Percentiles rank a stretch among this genome's conserved stretches.
These are phyloP conservation scores for Carex pumila DNA, from an alignment of 176 grass and related monocot genomes.

Conservation along the genomic window DNA sequence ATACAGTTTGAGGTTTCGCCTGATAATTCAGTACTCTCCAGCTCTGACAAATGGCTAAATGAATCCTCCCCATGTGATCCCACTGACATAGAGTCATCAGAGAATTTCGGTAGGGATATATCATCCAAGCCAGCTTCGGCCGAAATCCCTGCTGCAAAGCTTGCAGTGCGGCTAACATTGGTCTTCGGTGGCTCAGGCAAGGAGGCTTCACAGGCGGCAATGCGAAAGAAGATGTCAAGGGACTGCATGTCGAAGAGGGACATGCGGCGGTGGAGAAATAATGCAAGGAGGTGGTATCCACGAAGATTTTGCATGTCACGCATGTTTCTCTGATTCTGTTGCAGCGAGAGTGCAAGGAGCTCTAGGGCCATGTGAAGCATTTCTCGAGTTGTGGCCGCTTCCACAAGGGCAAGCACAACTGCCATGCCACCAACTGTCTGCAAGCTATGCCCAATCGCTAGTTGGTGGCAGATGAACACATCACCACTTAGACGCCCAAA, in stretches of 20 bases:
- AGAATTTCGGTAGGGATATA: constrained; percentile 68
- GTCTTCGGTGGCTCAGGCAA: constrained; percentile 81
- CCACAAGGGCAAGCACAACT: constrained; percentile 89
- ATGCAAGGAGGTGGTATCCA: constrained; percentile 92
- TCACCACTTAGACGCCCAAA: constrained; percentile 91
- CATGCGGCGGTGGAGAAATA: constrained; percentile 87
- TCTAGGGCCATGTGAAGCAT: constrained; percentile 96
- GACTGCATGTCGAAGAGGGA: constrained; percentile 94
- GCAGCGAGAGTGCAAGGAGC: constrained; percentile 81
- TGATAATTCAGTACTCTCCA: constrained; percentile 70
- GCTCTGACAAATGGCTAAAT: constrained; percentile 93
- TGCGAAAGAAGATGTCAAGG: constrained; percentile 98
- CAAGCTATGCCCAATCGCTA: constrained; percentile 87
- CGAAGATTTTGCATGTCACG: constrained; percentile 86
- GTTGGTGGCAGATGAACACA: constrained; percentile 89
- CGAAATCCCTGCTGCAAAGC: constrained; percentile 61
- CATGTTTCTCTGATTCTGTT: constrained; percentile 87
- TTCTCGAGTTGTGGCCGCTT: constrained; percentile 83
- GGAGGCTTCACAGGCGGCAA: constrained; percentile 96
- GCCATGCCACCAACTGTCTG: constrained; percentile 89
- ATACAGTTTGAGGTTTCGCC: constrained; percentile 83
- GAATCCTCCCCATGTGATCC: constrained; percentile 96
- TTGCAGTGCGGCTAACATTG: constrained; percentile 54
- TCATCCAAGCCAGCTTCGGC: constrained; percentile 73
- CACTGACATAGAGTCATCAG: constrained; percentile 77